Conservation (phyloP, 2,329 filamentous ascomycete genomes). For the Apiospora kogelbergensis region DNA sequence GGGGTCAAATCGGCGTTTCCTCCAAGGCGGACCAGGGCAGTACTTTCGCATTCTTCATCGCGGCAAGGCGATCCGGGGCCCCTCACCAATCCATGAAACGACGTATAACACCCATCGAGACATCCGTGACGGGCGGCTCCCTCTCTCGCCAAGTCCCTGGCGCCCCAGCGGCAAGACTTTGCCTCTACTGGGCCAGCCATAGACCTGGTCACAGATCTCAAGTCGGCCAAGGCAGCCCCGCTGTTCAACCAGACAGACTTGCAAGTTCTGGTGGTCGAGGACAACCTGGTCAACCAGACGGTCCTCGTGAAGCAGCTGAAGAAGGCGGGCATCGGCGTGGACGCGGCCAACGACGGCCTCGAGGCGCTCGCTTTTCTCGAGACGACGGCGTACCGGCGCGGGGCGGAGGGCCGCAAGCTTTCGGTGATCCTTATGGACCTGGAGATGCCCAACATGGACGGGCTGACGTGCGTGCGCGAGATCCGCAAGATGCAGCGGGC, state of each 20-base stretch:
- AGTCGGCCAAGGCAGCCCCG: constrained; percentile 19
- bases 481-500: constrained; percentile 39
- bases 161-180: constrained; percentile 26
- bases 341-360: constrained; percentile 62
- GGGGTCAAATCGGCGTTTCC: constrained; percentile 63
- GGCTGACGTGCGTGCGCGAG: constrained; percentile 39
- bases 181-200: constrained; percentile 13
- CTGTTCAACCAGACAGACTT: constrained; percentile 46
- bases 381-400: constrained; percentile 30
- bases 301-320: constrained; percentile 64
- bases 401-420: constrained; percentile 24
- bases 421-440: constrained; percentile 47
- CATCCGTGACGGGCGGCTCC: neutral
- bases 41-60: constrained; percentile 64
- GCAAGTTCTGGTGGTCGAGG: constrained; percentile 63
- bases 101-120: neutral
- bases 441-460: constrained; percentile 51
- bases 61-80: constrained; percentile 45
- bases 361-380: constrained; percentile 48
- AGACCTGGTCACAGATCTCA: constrained; percentile 20
- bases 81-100: constrained; percentile 3
- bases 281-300: constrained; percentile 68
- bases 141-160: constrained; percentile 16
- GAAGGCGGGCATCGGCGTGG: constrained; percentile 58
- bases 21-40: constrained; percentile 58